Percentiles rank a stretch among this genome's conserved stretches.
phyloP scores from a whole-genome alignment of 2,329 filamentous ascomycete genomes.

The Sclerotiophoma versabilis region DNA sequence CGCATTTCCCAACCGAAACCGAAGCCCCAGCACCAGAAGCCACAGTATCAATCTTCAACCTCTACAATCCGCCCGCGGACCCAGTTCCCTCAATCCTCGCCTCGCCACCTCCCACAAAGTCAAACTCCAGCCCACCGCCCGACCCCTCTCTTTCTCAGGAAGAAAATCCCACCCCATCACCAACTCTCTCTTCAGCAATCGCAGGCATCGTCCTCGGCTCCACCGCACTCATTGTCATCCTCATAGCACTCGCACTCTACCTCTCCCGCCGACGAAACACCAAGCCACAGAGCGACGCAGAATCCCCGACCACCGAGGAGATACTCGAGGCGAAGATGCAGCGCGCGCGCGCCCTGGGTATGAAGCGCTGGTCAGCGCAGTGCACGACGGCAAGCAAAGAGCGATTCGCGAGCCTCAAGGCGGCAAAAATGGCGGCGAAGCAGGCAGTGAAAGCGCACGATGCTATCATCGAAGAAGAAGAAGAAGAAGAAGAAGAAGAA shows the following conservation, averaged over 20 bases:
- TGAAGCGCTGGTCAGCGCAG: background rate
- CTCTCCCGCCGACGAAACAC: background rate
- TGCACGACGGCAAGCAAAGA: background rate
- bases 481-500: background rate
- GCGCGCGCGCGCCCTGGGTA: background rate
- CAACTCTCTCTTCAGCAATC: background rate
- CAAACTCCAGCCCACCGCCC: background rate
- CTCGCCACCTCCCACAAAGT: background rate
- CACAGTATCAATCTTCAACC: background rate
- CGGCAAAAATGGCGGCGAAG: background rate
- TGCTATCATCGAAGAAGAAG: background rate
- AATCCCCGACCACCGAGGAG: background rate
- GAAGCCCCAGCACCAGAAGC: background rate
- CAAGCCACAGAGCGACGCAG: background rate
- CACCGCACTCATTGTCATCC: background rate
- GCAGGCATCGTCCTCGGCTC: background rate
- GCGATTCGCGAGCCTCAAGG: background rate
- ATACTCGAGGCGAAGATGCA: background rate
- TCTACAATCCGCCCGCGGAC: background rate
- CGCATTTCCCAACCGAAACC: background rate
- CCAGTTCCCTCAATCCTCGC: background rate
- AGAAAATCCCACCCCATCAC: no score
- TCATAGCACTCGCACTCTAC: background rate
- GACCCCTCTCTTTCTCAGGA: background rate
- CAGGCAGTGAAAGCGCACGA: background rate